A percentile compares a stretch with the other conserved stretches of the same genome.
Conservation (phyloP, 495 filamentous ascomycete genomes). For the Neurospora sp. region DNA sequence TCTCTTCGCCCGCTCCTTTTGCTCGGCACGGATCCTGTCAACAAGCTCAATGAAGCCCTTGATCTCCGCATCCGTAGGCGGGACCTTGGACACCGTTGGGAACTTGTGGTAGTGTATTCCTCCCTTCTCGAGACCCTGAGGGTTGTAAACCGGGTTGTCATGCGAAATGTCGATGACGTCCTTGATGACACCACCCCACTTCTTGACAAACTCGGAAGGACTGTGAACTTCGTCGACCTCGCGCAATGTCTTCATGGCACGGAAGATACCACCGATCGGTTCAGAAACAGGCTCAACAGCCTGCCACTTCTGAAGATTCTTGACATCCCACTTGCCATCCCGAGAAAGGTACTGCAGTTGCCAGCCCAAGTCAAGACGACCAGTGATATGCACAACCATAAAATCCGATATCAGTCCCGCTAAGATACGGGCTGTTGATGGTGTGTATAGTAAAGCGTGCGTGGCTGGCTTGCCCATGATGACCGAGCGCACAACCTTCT, state of each 20-base stretch:
- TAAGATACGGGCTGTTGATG: constrained; percentile 62
- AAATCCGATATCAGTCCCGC: constrained; percentile 78
- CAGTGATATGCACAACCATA: constrained; percentile 60
- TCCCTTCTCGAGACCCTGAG: constrained; percentile 57
- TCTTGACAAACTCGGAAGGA: constrained; percentile 59
- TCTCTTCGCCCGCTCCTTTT: constrained; percentile 27
- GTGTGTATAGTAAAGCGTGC: constrained; percentile 77
- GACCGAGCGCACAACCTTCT: constrained; percentile 53
- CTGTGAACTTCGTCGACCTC: constrained; percentile 78
- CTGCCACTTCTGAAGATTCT: constrained; percentile 90
- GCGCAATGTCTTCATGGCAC: constrained; percentile 79
- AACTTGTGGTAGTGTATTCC: constrained; percentile 80
- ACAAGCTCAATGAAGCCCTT: constrained; percentile 67
- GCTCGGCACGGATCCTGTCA: constrained; percentile 52
- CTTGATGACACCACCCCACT: constrained; percentile 54
- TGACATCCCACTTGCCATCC: constrained; percentile 95
- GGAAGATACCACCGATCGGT: constrained; percentile 65
- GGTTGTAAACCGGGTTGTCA: constrained; percentile 75
- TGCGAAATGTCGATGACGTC: constrained; percentile 84
- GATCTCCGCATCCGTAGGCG: constrained; percentile 68
- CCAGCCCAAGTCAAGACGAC: constrained; percentile 74
- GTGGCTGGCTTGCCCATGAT: constrained; percentile 70
- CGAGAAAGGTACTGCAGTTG: constrained; percentile 78
- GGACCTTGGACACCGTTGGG: constrained; percentile 85
- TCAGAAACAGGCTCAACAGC: constrained; percentile 65